These are phyloP conservation scores for Astrocystis sublimbata DNA, from an alignment of 495 filamentous ascomycete species.

Conservation along the genomic window DNA sequence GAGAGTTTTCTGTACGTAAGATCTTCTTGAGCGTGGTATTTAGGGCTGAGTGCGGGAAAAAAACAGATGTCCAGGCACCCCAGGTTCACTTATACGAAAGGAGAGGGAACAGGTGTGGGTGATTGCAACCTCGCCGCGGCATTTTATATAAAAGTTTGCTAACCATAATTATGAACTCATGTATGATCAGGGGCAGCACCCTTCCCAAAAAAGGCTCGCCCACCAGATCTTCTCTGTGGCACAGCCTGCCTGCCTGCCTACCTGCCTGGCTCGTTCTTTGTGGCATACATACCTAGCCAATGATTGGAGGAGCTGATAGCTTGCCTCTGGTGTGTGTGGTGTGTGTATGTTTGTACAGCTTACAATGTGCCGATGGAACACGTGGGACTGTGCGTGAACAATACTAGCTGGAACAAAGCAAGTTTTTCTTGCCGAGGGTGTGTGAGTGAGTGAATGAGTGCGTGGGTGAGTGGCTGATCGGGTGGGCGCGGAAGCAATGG, in stretches of 20 bases:
- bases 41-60: background rate
- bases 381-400: background rate
- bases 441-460: background rate
- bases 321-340: no score
- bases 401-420: conserved; percentile 4
- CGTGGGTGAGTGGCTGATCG: background rate
- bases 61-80: no score
- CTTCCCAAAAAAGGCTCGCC: background rate
- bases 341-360: background rate
- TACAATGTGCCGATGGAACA: background rate
- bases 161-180: conserved; percentile 8
- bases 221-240: no score
- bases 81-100: background rate
- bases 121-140: background rate
- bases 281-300: background rate
- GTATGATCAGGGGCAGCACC: background rate
- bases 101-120: background rate
- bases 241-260: no score
- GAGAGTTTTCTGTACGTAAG: conserved; percentile 4
- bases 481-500: background rate
- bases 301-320: conserved; percentile 4
- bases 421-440: conserved; percentile 10
- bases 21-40: background rate
- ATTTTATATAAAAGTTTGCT: conserved; percentile 10
- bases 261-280: background rate